These are phyloP conservation scores for Wilhelminamyces savonicus DNA, from an alignment of 805 yeast genomes.

Conservation along the genomic window DNA sequence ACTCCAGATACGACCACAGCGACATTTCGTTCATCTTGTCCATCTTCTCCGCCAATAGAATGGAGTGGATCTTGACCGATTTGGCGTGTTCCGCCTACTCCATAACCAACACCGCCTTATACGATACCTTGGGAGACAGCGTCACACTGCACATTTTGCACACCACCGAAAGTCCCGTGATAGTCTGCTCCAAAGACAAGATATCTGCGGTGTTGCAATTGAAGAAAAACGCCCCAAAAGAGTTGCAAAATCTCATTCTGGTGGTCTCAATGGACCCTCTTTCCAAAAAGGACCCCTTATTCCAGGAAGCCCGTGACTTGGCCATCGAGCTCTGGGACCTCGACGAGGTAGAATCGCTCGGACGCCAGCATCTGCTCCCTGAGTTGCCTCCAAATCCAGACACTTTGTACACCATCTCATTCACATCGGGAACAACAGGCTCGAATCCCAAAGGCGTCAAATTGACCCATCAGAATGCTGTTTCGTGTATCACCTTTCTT, in stretches of 20 bases:
- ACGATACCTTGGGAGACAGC: conserved; percentile 13
- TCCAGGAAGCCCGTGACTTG: conserved; percentile 15
- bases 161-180: conserved; percentile 11
- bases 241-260: conserved; percentile 12
- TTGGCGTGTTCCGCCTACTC: conserved; percentile 11
- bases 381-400: conserved; percentile 45
- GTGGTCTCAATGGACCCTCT: conserved; percentile 24
- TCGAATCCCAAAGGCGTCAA: conserved; percentile 63
- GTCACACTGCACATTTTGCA: conserved; percentile 15
- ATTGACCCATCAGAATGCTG: conserved; percentile 43
- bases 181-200: conserved; percentile 12
- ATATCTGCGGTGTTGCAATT: conserved; percentile 7
- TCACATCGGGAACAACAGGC: conserved; percentile 76
- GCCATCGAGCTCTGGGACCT: conserved; percentile 26
- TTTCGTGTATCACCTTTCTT: conserved; percentile 39
- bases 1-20: conserved; percentile 1
- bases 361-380: conserved; percentile 19
- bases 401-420: conserved; percentile 50
- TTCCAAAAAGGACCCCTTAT: conserved; percentile 2
- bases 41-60: conserved; percentile 14
- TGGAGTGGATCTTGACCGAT: conserved; percentile 11
- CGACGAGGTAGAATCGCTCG: conserved; percentile 25
- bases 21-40: conserved; percentile 11
- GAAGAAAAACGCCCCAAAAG: conserved; percentile 7
- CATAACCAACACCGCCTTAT: conserved; percentile 14